A percentile compares a stretch with the other conserved stretches of the same genome.
These are phyloP conservation scores for Neurospora sp. DNA, from an alignment of 495 filamentous ascomycete species.

Conservation along the genomic window DNA sequence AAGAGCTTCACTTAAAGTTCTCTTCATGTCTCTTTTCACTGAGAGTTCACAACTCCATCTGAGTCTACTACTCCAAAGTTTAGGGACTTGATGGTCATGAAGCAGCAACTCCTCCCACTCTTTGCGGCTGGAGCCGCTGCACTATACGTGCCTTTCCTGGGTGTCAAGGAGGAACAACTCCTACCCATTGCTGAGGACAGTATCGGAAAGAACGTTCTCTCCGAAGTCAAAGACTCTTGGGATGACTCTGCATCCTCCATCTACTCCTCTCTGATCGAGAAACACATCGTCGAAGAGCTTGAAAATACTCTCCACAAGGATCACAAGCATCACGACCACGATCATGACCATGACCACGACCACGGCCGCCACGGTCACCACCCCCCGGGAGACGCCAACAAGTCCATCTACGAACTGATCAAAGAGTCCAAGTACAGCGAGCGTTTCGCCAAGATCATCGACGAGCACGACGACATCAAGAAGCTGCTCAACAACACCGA, in stretches of 20 bases:
- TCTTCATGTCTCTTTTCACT: neutral
- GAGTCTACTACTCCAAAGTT: neutral
- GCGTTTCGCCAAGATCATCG: constrained; percentile 62
- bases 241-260: constrained; percentile 9
- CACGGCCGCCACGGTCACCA: constrained; percentile 4
- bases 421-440: constrained; percentile 60
- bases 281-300: constrained; percentile 6
- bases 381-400: constrained; percentile 30
- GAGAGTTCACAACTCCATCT: neutral
- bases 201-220: constrained; percentile 20
- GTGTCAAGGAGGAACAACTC: constrained; percentile 18
- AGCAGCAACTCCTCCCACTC: constrained; percentile 33
- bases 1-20: neutral
- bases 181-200: constrained; percentile 48
- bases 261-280: constrained; percentile 6
- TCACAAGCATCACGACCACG: constrained; percentile 27
- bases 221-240: constrained; percentile 14
- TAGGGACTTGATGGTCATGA: constrained; percentile 15
- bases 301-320: constrained; percentile 8
- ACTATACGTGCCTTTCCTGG: neutral
- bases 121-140: constrained; percentile 43
- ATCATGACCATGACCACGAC: neutral
- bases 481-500: constrained; percentile 55
- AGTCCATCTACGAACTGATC: constrained; percentile 76
- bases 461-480: constrained; percentile 59